Evolutionary conservation across 345 rosid species (phyloP).

Genomic region (Salix udensis): DNA sequence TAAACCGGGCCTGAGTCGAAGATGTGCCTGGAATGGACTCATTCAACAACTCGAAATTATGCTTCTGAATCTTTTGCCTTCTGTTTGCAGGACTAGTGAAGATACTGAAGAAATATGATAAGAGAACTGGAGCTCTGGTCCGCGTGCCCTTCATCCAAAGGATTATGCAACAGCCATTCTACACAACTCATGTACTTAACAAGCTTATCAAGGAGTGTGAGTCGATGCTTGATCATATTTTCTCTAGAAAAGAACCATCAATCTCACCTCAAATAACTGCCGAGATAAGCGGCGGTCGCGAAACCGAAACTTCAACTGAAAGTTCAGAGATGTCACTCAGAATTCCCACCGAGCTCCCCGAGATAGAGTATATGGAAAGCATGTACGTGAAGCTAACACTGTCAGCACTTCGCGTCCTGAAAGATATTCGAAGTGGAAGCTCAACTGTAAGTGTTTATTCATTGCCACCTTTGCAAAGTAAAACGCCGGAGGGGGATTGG

Average conservation of each 20-base stretch:
- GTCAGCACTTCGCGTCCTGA: slow-evolving; percentile 66
- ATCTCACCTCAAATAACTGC: slow-evolving; percentile 20
- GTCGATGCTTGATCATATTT: slow-evolving; percentile 61
- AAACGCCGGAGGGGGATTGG: slow-evolving; percentile 5
- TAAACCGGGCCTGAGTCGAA: background rate
- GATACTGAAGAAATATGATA: slow-evolving; percentile 94
- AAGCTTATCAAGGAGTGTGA: slow-evolving; percentile 82
- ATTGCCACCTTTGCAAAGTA: slow-evolving; percentile 68
- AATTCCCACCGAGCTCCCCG: slow-evolving; percentile 53
- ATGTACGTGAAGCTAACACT: slow-evolving; percentile 68
- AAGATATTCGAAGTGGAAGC: slow-evolving; percentile 75
- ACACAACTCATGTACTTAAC: slow-evolving; percentile 76
- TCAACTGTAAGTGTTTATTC: slow-evolving; percentile 84
- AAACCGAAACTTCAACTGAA: slow-evolving; percentile 32
- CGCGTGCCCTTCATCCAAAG: slow-evolving; percentile 87
- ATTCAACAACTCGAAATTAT: background rate
- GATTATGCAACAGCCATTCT: slow-evolving; percentile 94
- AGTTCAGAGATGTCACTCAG: slow-evolving; percentile 20
- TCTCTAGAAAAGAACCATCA: slow-evolving; percentile 39
- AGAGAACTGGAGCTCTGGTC: slow-evolving; percentile 81
- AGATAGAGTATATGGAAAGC: slow-evolving; percentile 64
- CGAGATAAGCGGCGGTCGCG: slow-evolving; percentile 21
- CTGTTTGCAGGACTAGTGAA: slow-evolving; percentile 68
- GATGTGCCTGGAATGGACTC: background rate
- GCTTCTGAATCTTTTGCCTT: background rate